phyloP scores from a whole-genome alignment of 2,329 filamentous ascomycete genomes.

The Aspergillus eucalypticola region DNA sequence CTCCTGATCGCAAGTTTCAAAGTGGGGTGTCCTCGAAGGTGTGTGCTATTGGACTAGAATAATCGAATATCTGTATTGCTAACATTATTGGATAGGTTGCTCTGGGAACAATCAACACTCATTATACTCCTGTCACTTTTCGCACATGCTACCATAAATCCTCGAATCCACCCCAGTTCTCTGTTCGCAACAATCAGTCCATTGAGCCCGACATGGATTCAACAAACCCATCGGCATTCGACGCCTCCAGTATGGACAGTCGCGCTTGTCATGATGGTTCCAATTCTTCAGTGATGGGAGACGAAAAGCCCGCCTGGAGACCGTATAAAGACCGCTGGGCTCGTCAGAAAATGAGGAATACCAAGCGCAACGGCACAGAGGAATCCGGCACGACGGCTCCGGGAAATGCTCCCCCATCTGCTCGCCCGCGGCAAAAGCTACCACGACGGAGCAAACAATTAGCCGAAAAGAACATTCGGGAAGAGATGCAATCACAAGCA shows the following conservation, averaged over 20 bases:
- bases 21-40: conserved; percentile 22
- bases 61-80: background rate
- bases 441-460: background rate
- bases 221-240: conserved; percentile 1
- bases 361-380: background rate
- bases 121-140: background rate
- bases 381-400: background rate
- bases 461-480: background rate
- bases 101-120: background rate
- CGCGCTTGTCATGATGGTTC: background rate
- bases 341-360: conserved; percentile 14
- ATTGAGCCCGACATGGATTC: conserved; percentile 8
- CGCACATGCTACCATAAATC: background rate
- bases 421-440: background rate
- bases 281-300: background rate
- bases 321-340: conserved; percentile 22
- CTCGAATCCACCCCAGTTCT: background rate
- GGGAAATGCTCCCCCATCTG: background rate
- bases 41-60: background rate
- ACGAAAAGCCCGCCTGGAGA: conserved; percentile 18
- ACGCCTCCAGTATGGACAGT: conserved; percentile 7
- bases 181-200: background rate
- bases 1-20: conserved; percentile 16
- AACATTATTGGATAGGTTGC: background rate
- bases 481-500: background rate